Conservation (phyloP, 2,329 filamentous ascomycete genomes). For the Reticulascus tulasneorum region DNA sequence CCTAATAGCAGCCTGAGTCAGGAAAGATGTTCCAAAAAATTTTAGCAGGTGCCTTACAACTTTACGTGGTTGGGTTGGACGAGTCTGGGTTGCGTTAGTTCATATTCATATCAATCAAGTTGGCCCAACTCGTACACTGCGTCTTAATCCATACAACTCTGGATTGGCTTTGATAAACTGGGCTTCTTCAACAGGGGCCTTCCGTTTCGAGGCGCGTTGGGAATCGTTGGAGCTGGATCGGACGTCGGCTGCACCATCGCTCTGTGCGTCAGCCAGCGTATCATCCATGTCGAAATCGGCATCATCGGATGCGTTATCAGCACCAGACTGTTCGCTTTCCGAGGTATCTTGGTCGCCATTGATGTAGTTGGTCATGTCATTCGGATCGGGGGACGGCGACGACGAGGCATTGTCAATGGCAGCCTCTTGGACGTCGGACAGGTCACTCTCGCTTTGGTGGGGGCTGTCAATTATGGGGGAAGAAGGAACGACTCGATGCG, state of each 20-base stretch:
- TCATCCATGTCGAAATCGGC: conserved; percentile 74
- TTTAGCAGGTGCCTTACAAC: conserved; percentile 39
- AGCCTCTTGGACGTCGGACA: conserved; percentile 66
- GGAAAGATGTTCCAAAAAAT: conserved; percentile 4
- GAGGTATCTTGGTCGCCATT: conserved; percentile 36
- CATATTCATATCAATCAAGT: conserved; percentile 7
- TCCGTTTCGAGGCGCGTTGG: conserved; percentile 68
- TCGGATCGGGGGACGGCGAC: conserved; percentile 37
- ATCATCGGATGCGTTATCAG: conserved; percentile 59
- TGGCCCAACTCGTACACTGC: conserved; percentile 66
- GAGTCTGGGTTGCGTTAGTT: conserved; percentile 36
- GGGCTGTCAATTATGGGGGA: conserved; percentile 33
- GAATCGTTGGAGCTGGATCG: conserved; percentile 70
- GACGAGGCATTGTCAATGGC: conserved; percentile 44
- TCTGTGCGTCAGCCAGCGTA: conserved; percentile 33
- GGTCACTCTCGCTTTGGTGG: conserved; percentile 67
- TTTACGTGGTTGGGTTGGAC: conserved; percentile 54
- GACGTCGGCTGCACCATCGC: conserved; percentile 45
- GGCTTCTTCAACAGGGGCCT: conserved; percentile 65
- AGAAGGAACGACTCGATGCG: conserved; percentile 47
- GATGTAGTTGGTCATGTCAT: conserved; percentile 36
- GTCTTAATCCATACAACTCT: conserved; percentile 86
- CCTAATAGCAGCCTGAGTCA: conserved; percentile 30
- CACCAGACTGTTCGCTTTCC: conserved; percentile 44
- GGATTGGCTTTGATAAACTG: conserved; percentile 88